These are phyloP conservation scores for Vigna reflexopilosa DNA, from an alignment of 306 rosid genomes.

Conservation along the genomic window DNA sequence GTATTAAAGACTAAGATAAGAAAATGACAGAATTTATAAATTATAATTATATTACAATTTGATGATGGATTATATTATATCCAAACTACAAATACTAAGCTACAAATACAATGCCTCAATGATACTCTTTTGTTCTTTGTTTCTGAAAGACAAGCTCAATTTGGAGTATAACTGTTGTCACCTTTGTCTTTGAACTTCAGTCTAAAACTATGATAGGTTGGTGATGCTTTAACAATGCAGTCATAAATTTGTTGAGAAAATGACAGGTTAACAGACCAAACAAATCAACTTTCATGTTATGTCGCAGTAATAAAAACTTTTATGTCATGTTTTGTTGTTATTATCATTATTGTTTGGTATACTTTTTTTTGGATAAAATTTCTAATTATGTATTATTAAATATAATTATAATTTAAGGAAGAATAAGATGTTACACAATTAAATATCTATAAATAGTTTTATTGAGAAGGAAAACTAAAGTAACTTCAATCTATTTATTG, in stretches of 20 bases:
- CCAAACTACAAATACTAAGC: constrained; percentile 13
- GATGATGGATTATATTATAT: not conserved
- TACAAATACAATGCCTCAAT: not conserved
- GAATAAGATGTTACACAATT: not conserved
- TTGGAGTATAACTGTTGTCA: constrained; percentile 1
- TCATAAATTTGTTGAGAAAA: no score
- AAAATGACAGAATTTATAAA: not conserved
- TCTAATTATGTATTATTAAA: not conserved
- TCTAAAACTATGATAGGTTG: not conserved
- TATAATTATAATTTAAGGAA: not conserved
- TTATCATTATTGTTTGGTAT: no score
- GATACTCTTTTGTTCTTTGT: not conserved
- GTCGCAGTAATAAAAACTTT: no score
- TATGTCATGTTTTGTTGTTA: no score
- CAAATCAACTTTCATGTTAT: no score
- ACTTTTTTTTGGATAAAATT: no score
- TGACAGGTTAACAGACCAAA: no score
- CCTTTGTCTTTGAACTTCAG: not conserved
- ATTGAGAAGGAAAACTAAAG: not conserved
- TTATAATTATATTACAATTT: not conserved
- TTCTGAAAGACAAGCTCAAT: not conserved
- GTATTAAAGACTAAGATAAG: not conserved
- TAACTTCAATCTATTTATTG: no score
- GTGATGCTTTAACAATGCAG: not conserved
- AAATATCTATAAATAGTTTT: not conserved